phyloP scores from a whole-genome alignment of 78 protist species.

The Planoprotostelium fungivorum region DNA sequence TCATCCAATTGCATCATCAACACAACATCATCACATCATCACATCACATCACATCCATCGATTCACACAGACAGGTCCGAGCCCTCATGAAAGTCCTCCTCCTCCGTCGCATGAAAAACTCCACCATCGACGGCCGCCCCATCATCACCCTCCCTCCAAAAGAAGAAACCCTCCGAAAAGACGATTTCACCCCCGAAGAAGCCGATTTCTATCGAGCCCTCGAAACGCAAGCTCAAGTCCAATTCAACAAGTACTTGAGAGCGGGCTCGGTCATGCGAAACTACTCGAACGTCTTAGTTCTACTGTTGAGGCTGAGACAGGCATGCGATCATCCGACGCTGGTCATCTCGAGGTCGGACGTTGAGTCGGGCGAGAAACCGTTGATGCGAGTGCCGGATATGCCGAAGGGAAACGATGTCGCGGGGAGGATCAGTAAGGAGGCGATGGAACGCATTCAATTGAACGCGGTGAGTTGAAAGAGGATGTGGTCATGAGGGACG shows the following conservation, averaged over 20 bases:
- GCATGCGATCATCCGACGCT: constrained; percentile 32
- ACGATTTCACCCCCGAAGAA: constrained; percentile 4
- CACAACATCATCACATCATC: not conserved
- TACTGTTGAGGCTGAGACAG: constrained; percentile 62
- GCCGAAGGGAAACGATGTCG: not conserved
- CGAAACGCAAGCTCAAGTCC: not conserved
- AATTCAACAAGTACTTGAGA: constrained; percentile 2
- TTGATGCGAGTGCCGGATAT: not conserved
- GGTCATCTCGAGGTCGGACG: not conserved
- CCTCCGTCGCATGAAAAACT: constrained; percentile 44
- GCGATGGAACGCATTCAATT: no score
- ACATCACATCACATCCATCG: not conserved
- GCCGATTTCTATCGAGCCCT: constrained; percentile 5
- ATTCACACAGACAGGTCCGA: not conserved
- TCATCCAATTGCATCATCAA: no score
- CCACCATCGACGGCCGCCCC: not conserved
- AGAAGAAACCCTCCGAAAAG: not conserved
- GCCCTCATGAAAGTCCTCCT: not conserved
- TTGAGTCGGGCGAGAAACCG: not conserved
- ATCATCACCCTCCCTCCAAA: constrained; percentile 7
- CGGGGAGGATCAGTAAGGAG: no score
- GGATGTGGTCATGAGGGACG: no score
- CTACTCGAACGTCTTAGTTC: constrained; percentile 49
- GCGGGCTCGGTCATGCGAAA: not conserved
- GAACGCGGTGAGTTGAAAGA: no score